phyloP scores from a whole-genome alignment of 169 alveolate genomes.

The Cryptosporidium canis region DNA sequence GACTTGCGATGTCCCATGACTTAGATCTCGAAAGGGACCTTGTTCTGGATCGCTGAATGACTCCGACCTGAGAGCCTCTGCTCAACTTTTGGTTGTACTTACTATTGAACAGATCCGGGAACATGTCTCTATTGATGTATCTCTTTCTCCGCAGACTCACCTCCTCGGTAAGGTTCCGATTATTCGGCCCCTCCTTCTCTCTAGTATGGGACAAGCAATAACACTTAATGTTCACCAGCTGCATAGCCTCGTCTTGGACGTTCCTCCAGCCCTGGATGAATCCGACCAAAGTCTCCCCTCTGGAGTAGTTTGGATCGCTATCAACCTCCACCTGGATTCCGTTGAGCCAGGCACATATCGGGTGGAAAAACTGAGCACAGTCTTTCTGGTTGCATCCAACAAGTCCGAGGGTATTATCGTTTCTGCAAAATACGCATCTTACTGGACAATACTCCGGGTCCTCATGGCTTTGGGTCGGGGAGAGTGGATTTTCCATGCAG shows the following conservation, averaged over 20 bases:
- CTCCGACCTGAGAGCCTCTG: constrained; percentile 42
- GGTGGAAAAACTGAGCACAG: constrained; percentile 21
- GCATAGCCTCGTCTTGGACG: constrained; percentile 16
- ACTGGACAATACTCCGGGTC: neutral
- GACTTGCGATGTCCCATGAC: constrained; percentile 40
- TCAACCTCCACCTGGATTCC: constrained; percentile 19
- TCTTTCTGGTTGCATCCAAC: neutral
- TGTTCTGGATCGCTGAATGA: constrained; percentile 49
- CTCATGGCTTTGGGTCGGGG: neutral
- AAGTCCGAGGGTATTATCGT: constrained; percentile 47
- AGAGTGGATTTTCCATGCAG: neutral
- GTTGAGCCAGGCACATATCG: constrained; percentile 55
- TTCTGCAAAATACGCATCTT: constrained; percentile 31
- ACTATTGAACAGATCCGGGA: constrained; percentile 34
- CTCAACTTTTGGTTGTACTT: constrained; percentile 29
- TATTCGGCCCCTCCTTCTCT: neutral
- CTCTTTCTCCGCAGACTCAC: constrained; percentile 36
- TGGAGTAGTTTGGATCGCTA: constrained; percentile 26
- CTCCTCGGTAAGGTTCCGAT: neutral
- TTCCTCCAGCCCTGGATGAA: constrained; percentile 21
- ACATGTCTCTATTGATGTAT: constrained; percentile 44
- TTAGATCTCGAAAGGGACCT: constrained; percentile 49
- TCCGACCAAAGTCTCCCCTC: constrained; percentile 25
- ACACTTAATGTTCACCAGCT: neutral
- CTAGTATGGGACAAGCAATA: constrained; percentile 15